Base-by-base conservation (phyloP, 352 stramenopile genomes). In the Aphanomyces stellatus region DNA sequence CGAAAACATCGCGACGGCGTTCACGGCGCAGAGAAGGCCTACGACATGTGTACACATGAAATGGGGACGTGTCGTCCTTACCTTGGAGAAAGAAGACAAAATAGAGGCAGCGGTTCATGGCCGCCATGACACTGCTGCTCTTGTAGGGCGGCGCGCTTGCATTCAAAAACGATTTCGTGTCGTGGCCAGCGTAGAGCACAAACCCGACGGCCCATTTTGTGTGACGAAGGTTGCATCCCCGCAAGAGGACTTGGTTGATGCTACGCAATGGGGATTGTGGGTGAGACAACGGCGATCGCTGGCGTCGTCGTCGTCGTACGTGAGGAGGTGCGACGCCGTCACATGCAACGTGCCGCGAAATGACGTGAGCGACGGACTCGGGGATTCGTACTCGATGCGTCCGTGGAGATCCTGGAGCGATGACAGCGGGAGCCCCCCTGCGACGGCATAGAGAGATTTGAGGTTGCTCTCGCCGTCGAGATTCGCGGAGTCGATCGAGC, bases 61-160 rank as follows among this genome's bases (percentile, higher is more conserved):
- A n/a, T n/a, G n/a, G n/a, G n/a, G n/a, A n/a, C n/a, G n/a, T n/a
- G n/a, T n/a, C n/a, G n/a, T n/a, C n/a, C n/a, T n/a, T n/a, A 57
- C 90, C 89, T n/a, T 91, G 72, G 8, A 92, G 74, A 3, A 76
- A 76, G 37, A 94, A 92, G 28, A 94, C 85, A 24, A 94, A 73
- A 19, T 91, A 79, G 30, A 92, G 89, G 40, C 85, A 94, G 2
- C 79, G 77, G 62, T 94, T 92, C 1, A 82, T 78, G 15, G 81
- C 84, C 0, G 74, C 74, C 59, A 91, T 82, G 27, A 94, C 73
- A 0, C 81, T 76, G 40, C 80, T 90, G 64, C 90, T 90, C 59
- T 94, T 94, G 49, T 82, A 94, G 25, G 85, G 83, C 30, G 90
- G 82, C 0, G 79, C 78, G 62, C 90, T 91, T 80, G 88, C 88